These are phyloP conservation scores for Amauroascus niger DNA, from an alignment of 2,329 filamentous ascomycete species.

Conservation along the genomic window DNA sequence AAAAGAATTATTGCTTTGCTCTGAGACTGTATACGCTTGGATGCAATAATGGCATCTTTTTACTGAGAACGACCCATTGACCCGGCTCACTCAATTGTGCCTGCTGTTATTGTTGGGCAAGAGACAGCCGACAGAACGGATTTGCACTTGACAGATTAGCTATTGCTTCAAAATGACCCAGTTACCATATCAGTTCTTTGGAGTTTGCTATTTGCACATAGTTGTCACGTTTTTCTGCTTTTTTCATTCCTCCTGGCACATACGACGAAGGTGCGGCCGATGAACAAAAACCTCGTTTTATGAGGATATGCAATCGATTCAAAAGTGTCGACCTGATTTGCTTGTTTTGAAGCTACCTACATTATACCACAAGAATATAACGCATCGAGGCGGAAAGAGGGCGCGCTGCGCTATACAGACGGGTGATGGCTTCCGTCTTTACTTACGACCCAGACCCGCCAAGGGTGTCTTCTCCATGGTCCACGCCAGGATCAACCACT, in stretches of 20 bases:
- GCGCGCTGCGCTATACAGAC: background rate
- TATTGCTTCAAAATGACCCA: slow-evolving; percentile 21
- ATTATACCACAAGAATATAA: background rate
- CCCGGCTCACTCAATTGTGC: slow-evolving; percentile 2
- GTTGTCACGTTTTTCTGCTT: slow-evolving; percentile 13
- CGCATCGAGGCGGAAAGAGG: background rate
- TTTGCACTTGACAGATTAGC: background rate
- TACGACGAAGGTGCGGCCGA: slow-evolving; percentile 7
- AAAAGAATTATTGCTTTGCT: background rate
- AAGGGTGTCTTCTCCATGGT: slow-evolving; percentile 84
- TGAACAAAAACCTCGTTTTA: background rate
- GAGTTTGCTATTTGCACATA: slow-evolving; percentile 12
- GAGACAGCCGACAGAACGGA: background rate
- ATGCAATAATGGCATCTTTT: background rate
- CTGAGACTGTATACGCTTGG: background rate
- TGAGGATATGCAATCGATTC: background rate
- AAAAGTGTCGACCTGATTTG: background rate
- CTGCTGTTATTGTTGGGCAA: background rate
- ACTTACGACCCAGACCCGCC: slow-evolving; percentile 86
- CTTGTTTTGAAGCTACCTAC: background rate
- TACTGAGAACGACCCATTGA: background rate
- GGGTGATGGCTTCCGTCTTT: slow-evolving; percentile 83
- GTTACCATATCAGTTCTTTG: slow-evolving; percentile 14
- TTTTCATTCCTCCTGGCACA: slow-evolving; percentile 16
- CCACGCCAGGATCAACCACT: slow-evolving; percentile 45